phyloP scores from a whole-genome alignment of 306 rosid species.

The Ammopiptanthus mongolicus region DNA sequence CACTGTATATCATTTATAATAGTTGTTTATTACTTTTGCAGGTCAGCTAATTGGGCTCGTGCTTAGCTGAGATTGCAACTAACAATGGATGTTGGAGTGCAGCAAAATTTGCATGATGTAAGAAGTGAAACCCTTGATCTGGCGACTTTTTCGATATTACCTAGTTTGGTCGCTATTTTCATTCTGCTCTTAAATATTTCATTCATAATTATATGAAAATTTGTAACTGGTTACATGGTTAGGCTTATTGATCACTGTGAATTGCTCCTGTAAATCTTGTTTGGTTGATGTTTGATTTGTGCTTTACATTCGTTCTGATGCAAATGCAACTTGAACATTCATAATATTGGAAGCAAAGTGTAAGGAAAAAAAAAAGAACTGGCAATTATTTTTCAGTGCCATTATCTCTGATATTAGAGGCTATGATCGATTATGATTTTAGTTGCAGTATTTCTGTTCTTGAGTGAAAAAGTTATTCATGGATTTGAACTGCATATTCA shows the following conservation, averaged over 20 bases:
- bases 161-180: background rate
- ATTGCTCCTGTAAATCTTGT: background rate
- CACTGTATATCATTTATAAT: background rate
- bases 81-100: slow-evolving; percentile 32
- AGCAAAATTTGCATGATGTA: slow-evolving; percentile 41
- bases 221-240: background rate
- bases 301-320: background rate
- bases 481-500: slow-evolving; percentile 34
- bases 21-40: slow-evolving; percentile 15
- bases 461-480: slow-evolving; percentile 12
- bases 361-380: background rate
- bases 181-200: background rate
- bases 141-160: background rate
- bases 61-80: slow-evolving; percentile 17
- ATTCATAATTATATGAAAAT: background rate
- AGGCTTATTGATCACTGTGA: background rate
- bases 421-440: background rate
- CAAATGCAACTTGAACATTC: background rate
- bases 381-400: background rate
- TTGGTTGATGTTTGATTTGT: background rate
- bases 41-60: slow-evolving; percentile 12
- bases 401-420: background rate
- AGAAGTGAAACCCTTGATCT: slow-evolving; percentile 28
- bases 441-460: background rate
- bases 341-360: background rate